Base-by-base conservation (phyloP, 805 yeast genomes). In the Starmerella bombicola region DNA sequence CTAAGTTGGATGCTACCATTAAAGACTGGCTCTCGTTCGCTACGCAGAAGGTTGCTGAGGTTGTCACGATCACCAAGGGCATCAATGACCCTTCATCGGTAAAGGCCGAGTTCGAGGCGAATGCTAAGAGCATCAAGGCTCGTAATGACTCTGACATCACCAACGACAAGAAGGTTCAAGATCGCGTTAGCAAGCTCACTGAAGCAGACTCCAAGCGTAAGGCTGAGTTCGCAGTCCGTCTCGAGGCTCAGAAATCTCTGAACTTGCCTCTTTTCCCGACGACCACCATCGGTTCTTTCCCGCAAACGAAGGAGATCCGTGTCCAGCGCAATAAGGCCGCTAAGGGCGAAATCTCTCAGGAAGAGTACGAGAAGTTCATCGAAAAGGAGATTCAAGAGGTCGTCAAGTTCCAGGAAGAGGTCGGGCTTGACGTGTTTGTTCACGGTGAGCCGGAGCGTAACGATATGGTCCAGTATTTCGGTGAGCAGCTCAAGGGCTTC, bases 371-470 rank as follows among this genome's bases (percentile, higher is more conserved):
- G 70, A 68, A 76, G 63, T 91, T 91, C 78, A 91, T 91, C 67
- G 83, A 91, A 73, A 72, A 84, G 71, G 97, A 91, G 76, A 91
- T 91, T 57, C 88, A 81, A 66, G 78, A 72, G 49, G 97, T 88
- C 61, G 82, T 91, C 69, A 80, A 84, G 74, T 91, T 91, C 93
- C 99, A 91, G 76, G 98, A 91, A 73, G 95, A 91, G 67, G 78
- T 88, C 62, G 99, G 94, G 57, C 77, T 91, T 60, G 99, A 91
- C 65, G 97, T 91, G 58, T 74, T 88, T 58, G 99, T 91, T 55
- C 98, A 91, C 71, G 99, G 99, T 74, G 99, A 91, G 75, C 98
- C 99, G 69, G 98, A 91, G 78, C 82, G 99, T 78, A 91, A 91
- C 74, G 99, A 91, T 74, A 91, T 91, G 99, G 98, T 91, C 61